A percentile compares a stretch with the other conserved stretches of the same genome.
phyloP scores from a whole-genome alignment of 345 rosid genomes.

The Draba incana region DNA sequence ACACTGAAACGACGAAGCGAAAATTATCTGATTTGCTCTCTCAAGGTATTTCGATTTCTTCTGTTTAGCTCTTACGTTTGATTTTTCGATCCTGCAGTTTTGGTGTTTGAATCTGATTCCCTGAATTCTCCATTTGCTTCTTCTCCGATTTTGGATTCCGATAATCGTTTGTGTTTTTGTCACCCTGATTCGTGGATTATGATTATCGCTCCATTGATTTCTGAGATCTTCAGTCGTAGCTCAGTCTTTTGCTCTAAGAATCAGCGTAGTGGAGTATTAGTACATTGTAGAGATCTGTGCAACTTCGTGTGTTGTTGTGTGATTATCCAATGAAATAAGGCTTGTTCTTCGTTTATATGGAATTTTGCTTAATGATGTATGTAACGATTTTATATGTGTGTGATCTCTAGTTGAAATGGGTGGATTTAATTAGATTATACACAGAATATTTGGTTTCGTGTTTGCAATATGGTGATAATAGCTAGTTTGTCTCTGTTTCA shows the following conservation, averaged over 20 bases:
- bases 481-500: conserved; percentile 24
- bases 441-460: neutral
- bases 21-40: neutral
- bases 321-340: neutral
- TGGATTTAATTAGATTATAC: neutral
- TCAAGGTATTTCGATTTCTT: conserved; percentile 29
- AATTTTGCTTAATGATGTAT: conserved; percentile 3
- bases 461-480: conserved; percentile 11
- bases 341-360: neutral
- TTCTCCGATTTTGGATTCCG: conserved; percentile 19
- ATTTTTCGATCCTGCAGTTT: neutral
- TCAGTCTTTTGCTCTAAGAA: too few relatives aligned
- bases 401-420: conserved; percentile 3
- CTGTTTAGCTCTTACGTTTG: neutral
- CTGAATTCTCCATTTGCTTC: conserved; percentile 25
- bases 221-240: conserved; percentile 20
- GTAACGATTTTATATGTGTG: neutral
- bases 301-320: neutral
- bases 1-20: neutral
- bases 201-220: neutral
- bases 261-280: too few relatives aligned
- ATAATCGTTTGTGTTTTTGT: conserved; percentile 19
- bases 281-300: conserved; percentile 37
- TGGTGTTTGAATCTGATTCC: conserved; percentile 3
- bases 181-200: conserved; percentile 5